These are phyloP conservation scores for Fomes fomentarius DNA, from an alignment of 1,284 basidiomycete species.

Conservation along the genomic window DNA sequence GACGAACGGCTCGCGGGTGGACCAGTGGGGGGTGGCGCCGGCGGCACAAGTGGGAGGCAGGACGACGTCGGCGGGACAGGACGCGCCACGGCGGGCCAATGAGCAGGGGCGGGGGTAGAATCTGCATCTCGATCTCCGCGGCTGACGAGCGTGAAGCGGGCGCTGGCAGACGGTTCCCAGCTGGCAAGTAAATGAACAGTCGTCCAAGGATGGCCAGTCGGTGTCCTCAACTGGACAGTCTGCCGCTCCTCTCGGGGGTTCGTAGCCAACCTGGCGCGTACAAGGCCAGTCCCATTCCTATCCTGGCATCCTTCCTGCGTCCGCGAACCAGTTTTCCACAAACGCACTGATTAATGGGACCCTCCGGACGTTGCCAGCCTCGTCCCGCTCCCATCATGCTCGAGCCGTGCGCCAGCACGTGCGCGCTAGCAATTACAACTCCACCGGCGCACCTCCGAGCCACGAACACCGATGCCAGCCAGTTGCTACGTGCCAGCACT, in stretches of 20 bases:
- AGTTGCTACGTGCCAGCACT: too few species aligned
- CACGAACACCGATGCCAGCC: too few species aligned
- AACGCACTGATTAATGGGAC: constrained; percentile 18
- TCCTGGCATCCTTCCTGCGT: neutral
- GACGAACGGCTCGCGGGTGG: too few species aligned
- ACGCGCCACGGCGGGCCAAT: neutral
- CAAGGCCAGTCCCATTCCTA: neutral
- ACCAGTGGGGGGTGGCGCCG: too few species aligned
- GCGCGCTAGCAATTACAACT: too few species aligned
- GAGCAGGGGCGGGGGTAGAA: neutral
- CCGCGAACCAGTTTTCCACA: constrained; percentile 7
- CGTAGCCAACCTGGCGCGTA: neutral
- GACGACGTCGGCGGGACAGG: neutral
- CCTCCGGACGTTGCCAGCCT: too few species aligned
- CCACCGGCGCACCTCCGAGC: too few species aligned
- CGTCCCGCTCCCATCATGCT: too few species aligned
- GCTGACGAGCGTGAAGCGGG: neutral
- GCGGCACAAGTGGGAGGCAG: neutral
- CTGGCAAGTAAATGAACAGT: constrained; percentile 3
- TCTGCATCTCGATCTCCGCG: constrained; percentile 10
- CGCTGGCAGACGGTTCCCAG: neutral
- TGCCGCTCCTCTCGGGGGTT: constrained; percentile 18
- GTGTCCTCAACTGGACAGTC: neutral
- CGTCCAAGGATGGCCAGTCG: neutral
- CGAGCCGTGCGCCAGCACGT: too few species aligned